Evolutionary conservation across 164 flowering plant genomes (phyloP).

Genomic region (Vitis labrusca): DNA sequence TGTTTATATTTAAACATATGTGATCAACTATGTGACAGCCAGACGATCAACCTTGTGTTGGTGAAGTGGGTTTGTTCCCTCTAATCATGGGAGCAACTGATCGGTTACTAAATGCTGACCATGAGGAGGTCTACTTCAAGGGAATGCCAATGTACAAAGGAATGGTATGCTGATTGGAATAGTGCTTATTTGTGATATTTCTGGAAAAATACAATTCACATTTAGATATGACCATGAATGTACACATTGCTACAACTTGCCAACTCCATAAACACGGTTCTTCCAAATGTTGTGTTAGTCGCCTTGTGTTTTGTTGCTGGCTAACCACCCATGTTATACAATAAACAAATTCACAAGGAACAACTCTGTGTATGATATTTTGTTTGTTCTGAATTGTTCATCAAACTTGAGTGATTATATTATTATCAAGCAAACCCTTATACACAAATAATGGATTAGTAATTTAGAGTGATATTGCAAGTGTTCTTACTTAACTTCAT

Average conservation of each 20-base stretch:
- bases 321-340: too few relatives aligned
- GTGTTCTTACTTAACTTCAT: neutral
- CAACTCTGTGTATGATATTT: too few relatives aligned
- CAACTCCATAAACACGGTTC: neutral
- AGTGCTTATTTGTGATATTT: too few relatives aligned
- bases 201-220: neutral
- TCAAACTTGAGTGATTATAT: too few relatives aligned
- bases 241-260: neutral
- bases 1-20: too few relatives aligned
- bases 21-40: constrained; percentile 49
- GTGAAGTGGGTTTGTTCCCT: constrained; percentile 87
- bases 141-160: constrained; percentile 92
- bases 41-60: constrained; percentile 76
- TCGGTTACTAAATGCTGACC: constrained; percentile 87
- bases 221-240: neutral
- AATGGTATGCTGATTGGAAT: constrained; percentile 47
- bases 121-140: constrained; percentile 80
- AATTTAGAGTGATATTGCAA: too few relatives aligned
- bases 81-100: constrained; percentile 75
- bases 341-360: too few relatives aligned
- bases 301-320: too few relatives aligned
- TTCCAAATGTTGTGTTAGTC: too few relatives aligned
- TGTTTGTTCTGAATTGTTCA: too few relatives aligned
- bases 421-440: too few relatives aligned
- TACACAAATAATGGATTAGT: too few relatives aligned